Evolutionary conservation across 805 yeast species (phyloP), one percentile per base, ranked within the genome.

Genomic region (Kodamaea sagamina): DNA sequence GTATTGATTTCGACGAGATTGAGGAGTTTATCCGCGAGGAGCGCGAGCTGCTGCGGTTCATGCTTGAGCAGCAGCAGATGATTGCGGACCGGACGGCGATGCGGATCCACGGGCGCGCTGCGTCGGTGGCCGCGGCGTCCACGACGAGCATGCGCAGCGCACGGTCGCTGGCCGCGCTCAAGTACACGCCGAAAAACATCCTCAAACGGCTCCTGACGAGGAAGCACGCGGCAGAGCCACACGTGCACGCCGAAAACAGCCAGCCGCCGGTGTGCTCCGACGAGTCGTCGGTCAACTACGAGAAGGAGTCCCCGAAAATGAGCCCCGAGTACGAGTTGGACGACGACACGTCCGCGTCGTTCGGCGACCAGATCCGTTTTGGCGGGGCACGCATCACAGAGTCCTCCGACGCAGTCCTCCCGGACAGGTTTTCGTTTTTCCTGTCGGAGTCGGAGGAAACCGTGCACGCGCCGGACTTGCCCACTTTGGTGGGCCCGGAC

Each of bases 1-100:
- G 96, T 12, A 87, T 93, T 52, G 96, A 92, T 63, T 89, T 92
- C 56, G 89, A 82, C 56, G 97, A 89, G 57, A 77, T 92, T 51
- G 96, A 88, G 46, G 93, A 86, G 52, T 88, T 85, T 57, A 81
- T 85, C 34, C 71, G 72, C 41, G 84, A 79, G 43, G 82, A 79
- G 52, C 67, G 81, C 46, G 78, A 72, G 45, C 77, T 78, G 54
- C 73, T 55, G 31, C 36, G 42, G 9, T 47, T 50, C 32, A 43
- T 60, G 53, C 54, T 45, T 19, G 44, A 22, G 35, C 47, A 25
- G 34, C 61, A 62, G 32, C 57, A 50, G 34, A 36, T 56, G 26
- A 50, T 61, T 57, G 50, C 58, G 54, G 55, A 58, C 50, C 46
- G 48, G 16, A 44, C 53, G 7, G 55, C 54, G 12, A 39, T 46